Conservation (phyloP, 306 rosid genomes). For the Alnus rubra region DNA sequence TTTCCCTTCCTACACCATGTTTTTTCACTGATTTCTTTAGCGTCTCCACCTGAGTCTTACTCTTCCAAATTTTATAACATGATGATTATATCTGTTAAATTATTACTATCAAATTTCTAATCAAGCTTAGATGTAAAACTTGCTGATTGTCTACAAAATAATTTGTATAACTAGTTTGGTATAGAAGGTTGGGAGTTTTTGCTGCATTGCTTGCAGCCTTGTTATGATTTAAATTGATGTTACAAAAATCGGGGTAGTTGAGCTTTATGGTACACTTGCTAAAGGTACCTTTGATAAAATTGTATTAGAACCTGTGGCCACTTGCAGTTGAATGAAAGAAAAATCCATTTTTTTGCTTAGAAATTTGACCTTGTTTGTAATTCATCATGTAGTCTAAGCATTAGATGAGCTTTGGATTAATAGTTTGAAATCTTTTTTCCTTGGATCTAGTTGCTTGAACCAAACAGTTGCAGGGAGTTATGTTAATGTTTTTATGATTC, state of each 20-base stretch:
- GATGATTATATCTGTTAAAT: neutral
- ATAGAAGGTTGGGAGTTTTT: neutral
- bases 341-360: neutral
- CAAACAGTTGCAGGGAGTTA: neutral
- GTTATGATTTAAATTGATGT: neutral
- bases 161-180: neutral
- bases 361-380: neutral
- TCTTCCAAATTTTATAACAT: neutral
- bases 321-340: neutral
- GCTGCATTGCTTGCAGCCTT: neutral
- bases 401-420: neutral
- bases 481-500: neutral
- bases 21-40: neutral
- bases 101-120: neutral
- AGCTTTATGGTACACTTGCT: neutral
- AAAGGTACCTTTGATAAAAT: neutral
- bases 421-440: neutral
- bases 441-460: neutral
- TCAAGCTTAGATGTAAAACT: neutral
- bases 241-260: neutral
- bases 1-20: constrained; percentile 11
- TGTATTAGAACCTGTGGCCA: neutral
- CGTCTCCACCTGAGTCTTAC: neutral
- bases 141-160: neutral
- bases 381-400: neutral